Conservation (phyloP, 257 asterid genomes). For the Euphrasia confusa region DNA sequence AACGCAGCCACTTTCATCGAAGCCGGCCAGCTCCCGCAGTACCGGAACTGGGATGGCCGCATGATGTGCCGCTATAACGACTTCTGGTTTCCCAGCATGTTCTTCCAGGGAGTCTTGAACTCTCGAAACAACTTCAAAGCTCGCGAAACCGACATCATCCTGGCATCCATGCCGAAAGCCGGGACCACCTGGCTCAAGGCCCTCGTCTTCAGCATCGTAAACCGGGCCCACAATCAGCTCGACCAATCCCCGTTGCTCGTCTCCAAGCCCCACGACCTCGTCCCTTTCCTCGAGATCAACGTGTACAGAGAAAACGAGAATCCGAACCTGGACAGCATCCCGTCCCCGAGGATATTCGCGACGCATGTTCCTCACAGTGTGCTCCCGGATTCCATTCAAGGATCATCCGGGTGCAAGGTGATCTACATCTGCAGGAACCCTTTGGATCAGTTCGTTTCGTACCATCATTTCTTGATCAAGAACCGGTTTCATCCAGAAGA, state of each 20-base stretch:
- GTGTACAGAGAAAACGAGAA: neutral
- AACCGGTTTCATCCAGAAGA: neutral
- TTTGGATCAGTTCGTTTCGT: constrained; percentile 23
- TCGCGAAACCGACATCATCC: constrained; percentile 18
- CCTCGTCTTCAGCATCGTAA: constrained; percentile 25
- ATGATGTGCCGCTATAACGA: constrained; percentile 15
- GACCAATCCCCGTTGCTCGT: constrained; percentile 15
- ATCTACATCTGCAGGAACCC: constrained; percentile 28
- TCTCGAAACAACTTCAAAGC: constrained; percentile 19
- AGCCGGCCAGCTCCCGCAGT: too few relatives aligned
- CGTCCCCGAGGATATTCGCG: constrained; percentile 17
- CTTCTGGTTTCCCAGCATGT: constrained; percentile 20
- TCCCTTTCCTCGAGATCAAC: constrained; percentile 18
- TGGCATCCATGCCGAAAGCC: constrained; percentile 32
- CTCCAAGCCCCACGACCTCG: constrained; percentile 19
- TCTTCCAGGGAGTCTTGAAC: constrained; percentile 1
- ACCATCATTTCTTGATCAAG: neutral
- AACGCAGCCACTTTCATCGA: too few relatives aligned
- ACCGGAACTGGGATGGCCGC: neutral
- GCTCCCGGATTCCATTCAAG: constrained; percentile 1
- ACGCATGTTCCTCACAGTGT: constrained; percentile 21
- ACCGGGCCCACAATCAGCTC: neutral
- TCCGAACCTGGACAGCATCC: constrained; percentile 12
- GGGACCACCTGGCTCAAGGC: constrained; percentile 30
- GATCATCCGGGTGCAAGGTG: constrained; percentile 6